Conservation (phyloP, 257 asterid genomes). For the Mitragyna speciosa region DNA sequence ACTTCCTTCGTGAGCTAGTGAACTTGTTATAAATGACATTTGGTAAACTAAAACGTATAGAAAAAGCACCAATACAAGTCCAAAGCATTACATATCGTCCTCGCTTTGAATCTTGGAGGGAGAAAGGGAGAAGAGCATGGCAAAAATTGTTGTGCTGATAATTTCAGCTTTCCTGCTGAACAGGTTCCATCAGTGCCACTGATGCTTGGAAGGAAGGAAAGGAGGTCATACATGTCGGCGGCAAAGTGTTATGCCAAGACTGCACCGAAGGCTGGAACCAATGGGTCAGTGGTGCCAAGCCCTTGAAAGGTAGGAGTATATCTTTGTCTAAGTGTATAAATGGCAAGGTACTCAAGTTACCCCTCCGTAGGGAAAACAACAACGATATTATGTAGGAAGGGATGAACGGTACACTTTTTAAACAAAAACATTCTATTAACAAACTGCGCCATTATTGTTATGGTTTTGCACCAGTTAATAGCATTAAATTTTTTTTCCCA, state of each 20-base stretch:
- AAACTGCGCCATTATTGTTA: not conserved
- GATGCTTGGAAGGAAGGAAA: constrained; percentile 19
- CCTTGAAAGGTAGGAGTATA: constrained; percentile 55
- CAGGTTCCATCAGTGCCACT: constrained; percentile 1
- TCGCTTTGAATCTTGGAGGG: not conserved
- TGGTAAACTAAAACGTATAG: not conserved
- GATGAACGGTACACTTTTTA: not conserved
- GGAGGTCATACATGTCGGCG: constrained; percentile 56
- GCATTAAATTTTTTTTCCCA: not conserved
- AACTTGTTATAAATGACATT: not conserved
- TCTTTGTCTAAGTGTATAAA: not conserved
- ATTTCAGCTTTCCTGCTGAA: constrained; percentile 18
- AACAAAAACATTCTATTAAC: not conserved
- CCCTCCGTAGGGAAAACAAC: not conserved
- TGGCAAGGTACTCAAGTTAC: not conserved
- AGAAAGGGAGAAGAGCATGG: constrained; percentile 3
- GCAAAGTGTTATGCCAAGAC: constrained; percentile 84
- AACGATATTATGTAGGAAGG: not conserved
- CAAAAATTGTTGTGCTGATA: constrained; percentile 14
- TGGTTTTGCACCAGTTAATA: not conserved
- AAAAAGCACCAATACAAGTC: not conserved
- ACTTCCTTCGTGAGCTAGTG: not conserved
- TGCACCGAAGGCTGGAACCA: constrained; percentile 66
- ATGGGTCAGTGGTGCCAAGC: constrained; percentile 72
- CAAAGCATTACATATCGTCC: not conserved